Evolutionary conservation across 768 basidiomycete species (phyloP).

Genomic region (Suillus cothurnatus): DNA sequence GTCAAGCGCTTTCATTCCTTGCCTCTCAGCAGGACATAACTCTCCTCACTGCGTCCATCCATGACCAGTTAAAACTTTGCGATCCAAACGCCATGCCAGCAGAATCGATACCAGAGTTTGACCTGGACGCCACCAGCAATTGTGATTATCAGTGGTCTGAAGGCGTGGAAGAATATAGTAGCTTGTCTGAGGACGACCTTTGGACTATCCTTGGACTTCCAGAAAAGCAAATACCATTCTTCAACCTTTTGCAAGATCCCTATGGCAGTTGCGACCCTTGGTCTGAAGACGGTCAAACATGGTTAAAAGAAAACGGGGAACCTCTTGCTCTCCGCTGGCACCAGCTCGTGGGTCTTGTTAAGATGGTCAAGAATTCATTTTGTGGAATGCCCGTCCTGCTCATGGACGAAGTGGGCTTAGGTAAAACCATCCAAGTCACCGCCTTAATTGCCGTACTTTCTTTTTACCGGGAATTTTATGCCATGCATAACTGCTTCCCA

Average conservation of each 20-base stretch:
- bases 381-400: background rate
- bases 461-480: background rate
- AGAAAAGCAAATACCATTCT: background rate
- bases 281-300: background rate
- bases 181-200: background rate
- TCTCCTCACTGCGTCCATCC: background rate
- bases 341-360: background rate
- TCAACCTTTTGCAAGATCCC: background rate
- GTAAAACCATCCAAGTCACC: background rate
- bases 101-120: background rate
- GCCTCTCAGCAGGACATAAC: background rate
- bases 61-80: background rate
- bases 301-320: background rate
- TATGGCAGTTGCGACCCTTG: background rate
- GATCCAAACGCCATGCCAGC: background rate
- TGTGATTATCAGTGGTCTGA: background rate
- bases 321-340: background rate
- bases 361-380: background rate
- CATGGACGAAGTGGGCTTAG: background rate
- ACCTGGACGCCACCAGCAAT: background rate
- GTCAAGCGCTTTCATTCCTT: background rate
- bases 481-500: background rate
- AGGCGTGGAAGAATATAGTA: background rate
- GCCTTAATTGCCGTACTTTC: background rate
- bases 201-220: background rate